Evolutionary conservation across 2,329 filamentous ascomycete species (phyloP).

Genomic region (Alternaria postmessia): DNA sequence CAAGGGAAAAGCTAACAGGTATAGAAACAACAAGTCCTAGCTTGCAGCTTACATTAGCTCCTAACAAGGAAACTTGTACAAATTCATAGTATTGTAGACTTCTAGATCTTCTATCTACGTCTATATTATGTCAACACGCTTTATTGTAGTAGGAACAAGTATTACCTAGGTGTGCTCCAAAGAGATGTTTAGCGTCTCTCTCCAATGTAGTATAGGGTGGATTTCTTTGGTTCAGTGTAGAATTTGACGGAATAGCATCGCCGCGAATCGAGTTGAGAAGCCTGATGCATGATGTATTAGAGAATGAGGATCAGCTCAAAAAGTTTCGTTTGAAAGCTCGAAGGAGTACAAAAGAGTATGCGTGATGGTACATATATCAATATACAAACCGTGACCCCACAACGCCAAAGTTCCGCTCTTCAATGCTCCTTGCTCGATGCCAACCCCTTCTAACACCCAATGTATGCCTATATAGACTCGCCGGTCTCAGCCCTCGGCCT

Average conservation of each 20-base stretch:
- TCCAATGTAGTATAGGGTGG: too few species aligned
- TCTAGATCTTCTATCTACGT: too few species aligned
- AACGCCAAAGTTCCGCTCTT: not conserved
- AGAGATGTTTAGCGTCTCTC: too few species aligned
- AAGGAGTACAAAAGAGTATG: not conserved
- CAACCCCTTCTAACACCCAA: not conserved
- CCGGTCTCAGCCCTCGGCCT: slow-evolving; percentile 50
- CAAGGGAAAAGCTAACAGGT: too few species aligned
- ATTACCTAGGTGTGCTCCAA: accelerated
- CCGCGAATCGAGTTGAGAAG: not conserved
- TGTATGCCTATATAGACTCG: slow-evolving; percentile 30
- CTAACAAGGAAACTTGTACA: too few species aligned
- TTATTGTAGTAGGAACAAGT: too few species aligned
- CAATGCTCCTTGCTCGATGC: not conserved
- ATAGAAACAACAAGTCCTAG: too few species aligned
- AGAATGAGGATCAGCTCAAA: not conserved
- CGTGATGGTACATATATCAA: not conserved
- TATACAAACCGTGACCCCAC: not conserved
- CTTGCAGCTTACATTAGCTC: too few species aligned
- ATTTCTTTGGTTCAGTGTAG: not conserved
- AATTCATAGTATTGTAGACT: too few species aligned
- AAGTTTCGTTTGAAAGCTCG: not conserved
- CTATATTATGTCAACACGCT: too few species aligned
- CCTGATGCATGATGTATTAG: not conserved
- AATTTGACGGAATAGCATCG: not conserved